Base-by-base conservation (phyloP, 371 early-diverging fungal species). In the Rhizopus arrhizus region DNA sequence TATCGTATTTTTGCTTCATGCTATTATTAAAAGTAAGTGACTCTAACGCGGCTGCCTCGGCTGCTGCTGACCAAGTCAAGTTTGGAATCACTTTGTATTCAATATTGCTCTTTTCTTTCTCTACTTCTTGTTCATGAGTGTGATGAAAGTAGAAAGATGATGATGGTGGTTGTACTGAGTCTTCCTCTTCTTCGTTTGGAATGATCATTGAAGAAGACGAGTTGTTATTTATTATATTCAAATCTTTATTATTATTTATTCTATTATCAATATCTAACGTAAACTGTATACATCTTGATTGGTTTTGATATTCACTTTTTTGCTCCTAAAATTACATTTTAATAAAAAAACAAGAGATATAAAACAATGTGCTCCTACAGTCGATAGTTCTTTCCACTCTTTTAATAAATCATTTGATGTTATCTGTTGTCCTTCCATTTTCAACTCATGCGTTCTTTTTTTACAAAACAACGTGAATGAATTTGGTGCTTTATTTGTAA, bases 241-340 rank as follows among this genome's bases (percentile, higher is more conserved):
- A 43, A 36, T 33, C 41, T 46, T 12, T 59, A 31, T 32, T 40
- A n/a, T 33, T 56, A 16, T 29, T 56, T 11, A 33, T 36, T 59
- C 43, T n/a, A 34, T 53, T 52, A 35, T 66, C 66, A 31, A 66
- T 66, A 43, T 61, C 66, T 8, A 66, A 28, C 12, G 66, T 66
- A 32, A 66, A 66, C 33, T 66, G 66, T 16, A 66, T 46, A 48
- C 66, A 66, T 31, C 57, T 57, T 10, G 66, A 61, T 49, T 66
- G 66, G 16, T 66, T 66, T 43, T 53, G 53, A 41, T 57, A 66
- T n/a, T 66, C 66, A 1, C 50, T 53, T 47, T 61, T 66, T 48
- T 66, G 66, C 28, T 66, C 66, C 58, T 57, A 47, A 36, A 12
- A 15, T 22, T 22, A 22, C 22, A 22, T 22, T 22, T 22, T 13